Base-by-base conservation (phyloP, 768 basidiomycete genomes). In the Wakefieldia striispora region DNA sequence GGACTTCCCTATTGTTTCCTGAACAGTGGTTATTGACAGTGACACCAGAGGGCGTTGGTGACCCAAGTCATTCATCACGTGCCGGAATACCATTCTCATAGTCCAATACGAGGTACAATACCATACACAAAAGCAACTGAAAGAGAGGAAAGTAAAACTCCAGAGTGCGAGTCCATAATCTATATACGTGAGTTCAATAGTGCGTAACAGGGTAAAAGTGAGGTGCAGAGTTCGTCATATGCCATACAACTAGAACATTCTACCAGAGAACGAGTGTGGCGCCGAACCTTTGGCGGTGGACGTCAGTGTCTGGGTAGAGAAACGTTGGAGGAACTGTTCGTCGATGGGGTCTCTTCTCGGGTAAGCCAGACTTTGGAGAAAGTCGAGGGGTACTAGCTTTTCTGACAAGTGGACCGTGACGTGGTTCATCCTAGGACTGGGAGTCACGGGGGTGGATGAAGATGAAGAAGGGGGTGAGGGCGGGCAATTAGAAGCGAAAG, bases 331-430 rank as follows among this genome's bases (percentile, higher is more conserved):
- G 47, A 83, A 69, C 50, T 81, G 80, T 56, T 86, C 84, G 58
- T 86, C 85, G 20, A 75, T 72, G 43, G 84, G 82, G 57, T 86
- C 78, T 11, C 85, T 77, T 60, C 76, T 69, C 16, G 79, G 77
- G 26, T 72, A 76, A n/a, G 77, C 66, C 17, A 78, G 70, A 45
- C 67, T 76, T 62, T 82, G 78, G 13, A 86, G 78, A 41, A 81
- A 77, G 56, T 82, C 77, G 26, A 87, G 75, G 40, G 85, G 85
- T 11, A 87, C 84, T 0, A 86, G 73, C 50, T 67, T 62, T 36
- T 68, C 67, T 0, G 66, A 55, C 36, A 70, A n/a, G 42, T 58
- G 60, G 17, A 47, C 10, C 6, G 51, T n/a, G n/a, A n/a, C n/a
- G n/a, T n/a, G 19, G 12, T 31, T 38, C 14, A 68, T 53, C 34